Base-by-base conservation (phyloP, 768 basidiomycete genomes). In the Terana coerulea region DNA sequence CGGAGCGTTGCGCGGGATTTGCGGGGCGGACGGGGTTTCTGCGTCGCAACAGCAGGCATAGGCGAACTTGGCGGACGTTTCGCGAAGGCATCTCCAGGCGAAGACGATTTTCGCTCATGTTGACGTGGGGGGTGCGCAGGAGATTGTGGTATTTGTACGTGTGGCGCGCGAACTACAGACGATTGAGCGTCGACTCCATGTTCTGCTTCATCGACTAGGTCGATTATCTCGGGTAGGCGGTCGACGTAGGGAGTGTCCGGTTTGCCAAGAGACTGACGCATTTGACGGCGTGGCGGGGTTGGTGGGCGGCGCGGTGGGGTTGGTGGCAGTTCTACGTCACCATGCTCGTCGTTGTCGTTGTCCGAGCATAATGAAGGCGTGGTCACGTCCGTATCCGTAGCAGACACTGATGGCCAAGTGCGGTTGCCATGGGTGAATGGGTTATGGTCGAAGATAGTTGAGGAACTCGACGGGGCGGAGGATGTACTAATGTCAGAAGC, bases 301-400 rank as follows among this genome's bases (percentile, higher is more conserved):
- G 45, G 39, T 25, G 47, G 42, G 28, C 33, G 52, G 34, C 21
- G 53, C 14, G 33, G 61, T 51, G 69, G 78, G 36, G 22, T 66
- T 62, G 45, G 84, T 83, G 1, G 73, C 5, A 67, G 65, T 40
- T 52, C 60, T 41, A 82, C 81, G 4, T 72, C 72, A 45, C 72
- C 74, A 1, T 67, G 70, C 29, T 77, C 77, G 14, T 76, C 76
- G 44, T 69, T 68, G 33, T 83, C 85, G 51, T 86, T 84, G 61
- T 90, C 88, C 3, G 88, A 89, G 59, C 80, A 85, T 14, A 90
- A 70, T 0, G 86, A 88, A 0, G 88, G 88, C 0, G 88, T 90
- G 1, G 74, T 70, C 17, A 73, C 51, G 33, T 74, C 74, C 1
- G 72, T 70, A 44, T 71, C 74, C 12, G 67, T 69, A 19, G 59